Percentiles rank a stretch among this genome's conserved stretches.
Evolutionary conservation across 73 alveolate genomes (phyloP).

Genomic region (Paramecium pentaurelia): DNA sequence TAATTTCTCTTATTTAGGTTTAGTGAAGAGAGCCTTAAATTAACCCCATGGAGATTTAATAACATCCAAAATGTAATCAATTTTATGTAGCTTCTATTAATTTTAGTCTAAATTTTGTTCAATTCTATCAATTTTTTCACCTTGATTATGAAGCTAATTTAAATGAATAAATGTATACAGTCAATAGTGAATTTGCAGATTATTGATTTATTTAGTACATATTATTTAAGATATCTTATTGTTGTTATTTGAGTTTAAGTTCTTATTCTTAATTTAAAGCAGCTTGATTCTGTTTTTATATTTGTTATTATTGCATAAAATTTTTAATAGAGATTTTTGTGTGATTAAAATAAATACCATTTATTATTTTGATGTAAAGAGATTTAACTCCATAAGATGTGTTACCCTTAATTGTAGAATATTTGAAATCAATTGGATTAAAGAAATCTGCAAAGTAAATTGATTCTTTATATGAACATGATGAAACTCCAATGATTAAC

Average conservation of each 20-base stretch:
- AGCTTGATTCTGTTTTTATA: neutral
- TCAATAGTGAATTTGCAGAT: neutral
- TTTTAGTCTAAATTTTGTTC: neutral
- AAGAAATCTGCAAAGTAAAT: constrained; percentile 25
- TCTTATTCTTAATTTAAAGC: neutral
- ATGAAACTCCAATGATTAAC: neutral
- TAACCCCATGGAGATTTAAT: neutral
- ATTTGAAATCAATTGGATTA: neutral
- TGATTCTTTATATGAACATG: neutral
- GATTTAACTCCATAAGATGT: neutral
- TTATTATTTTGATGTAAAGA: neutral
- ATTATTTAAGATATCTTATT: neutral
- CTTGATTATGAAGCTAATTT: neutral
- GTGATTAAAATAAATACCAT: neutral
- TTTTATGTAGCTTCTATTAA: neutral
- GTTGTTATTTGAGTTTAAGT: neutral
- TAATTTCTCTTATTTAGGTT: neutral
- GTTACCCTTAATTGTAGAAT: neutral
- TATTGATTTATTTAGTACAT: neutral
- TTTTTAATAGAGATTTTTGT: neutral
- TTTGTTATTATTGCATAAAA: neutral
- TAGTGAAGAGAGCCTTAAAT: neutral
- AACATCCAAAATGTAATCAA: neutral
- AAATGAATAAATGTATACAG: neutral
- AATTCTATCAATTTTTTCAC: neutral